Evolutionary conservation across 1,139 yeast species (phyloP), one percentile per base, ranked within the genome.

Genomic region (Komagataea norvegica): DNA sequence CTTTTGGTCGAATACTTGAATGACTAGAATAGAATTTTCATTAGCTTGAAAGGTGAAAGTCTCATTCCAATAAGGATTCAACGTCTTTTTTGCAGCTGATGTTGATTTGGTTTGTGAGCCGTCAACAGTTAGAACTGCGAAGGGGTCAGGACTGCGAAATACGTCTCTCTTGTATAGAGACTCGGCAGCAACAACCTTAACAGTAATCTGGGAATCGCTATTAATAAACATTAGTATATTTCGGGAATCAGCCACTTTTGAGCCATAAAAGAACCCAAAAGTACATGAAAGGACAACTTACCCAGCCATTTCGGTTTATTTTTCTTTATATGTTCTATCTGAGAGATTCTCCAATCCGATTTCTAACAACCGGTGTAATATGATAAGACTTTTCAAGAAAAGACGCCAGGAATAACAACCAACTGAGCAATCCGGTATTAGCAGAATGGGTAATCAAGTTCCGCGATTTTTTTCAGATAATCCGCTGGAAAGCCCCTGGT

Each of bases 11-110:
- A 93, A 91, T 13, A 91, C 93, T 61, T 91, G 98, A 46, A 91
- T 79, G 8, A 93, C 95, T 42, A 91, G 69, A 32, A 89, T 86
- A 15, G 95, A 83, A 52, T 85, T 84, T 54, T 88, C 96, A 48
- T 72, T 73, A 21, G 91, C 93, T 49, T 77, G 79, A 59, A 74
- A 79, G 38, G 77, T 77, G 58, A 91, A 93, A 6, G 85, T 70
- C 63, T 91, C 96, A 61, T 91, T 88, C 99, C 99, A 91, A 60
- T 89, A 91, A 14, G 99, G 99, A 55, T 91, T 88, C 53, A 91
- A 69, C 3, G 98, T 91, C 64, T 87, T 88, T 57, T 87, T 86
- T 28, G 94, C 94, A 24, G 95, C 93, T 36, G 88, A 79, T 3
- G 98, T 91, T 16, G 96, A 85, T 57, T 86, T 87, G 3, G 98